Percentiles rank a stretch among this genome's conserved stretches.
Conservation (phyloP, 306 rosid genomes). For the Oemleria cerasiformis region DNA sequence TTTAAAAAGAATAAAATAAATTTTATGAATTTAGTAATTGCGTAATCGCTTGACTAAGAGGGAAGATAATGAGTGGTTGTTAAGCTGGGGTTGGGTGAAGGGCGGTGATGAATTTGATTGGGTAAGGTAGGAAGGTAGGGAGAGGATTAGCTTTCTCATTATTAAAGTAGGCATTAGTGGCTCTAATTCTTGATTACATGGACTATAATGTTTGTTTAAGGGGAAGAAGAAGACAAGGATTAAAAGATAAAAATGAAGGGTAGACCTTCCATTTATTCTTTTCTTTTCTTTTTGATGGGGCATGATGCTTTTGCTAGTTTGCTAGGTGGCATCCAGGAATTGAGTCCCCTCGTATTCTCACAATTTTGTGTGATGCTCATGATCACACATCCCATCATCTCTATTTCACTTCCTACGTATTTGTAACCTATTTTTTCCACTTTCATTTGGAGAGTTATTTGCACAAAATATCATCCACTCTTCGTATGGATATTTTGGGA, state of each 20-base stretch:
- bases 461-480: too few species aligned
- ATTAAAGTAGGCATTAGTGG: background rate
- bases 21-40: background rate
- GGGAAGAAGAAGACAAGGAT: background rate
- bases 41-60: constrained; percentile 25
- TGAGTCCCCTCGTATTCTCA: background rate
- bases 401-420: too few species aligned
- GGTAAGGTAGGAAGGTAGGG: too few species aligned
- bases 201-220: background rate
- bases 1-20: too few species aligned
- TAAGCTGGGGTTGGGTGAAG: background rate
- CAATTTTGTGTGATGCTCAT: background rate
- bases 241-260: background rate
- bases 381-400: background rate
- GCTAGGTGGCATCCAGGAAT: background rate
- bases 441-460: too few species aligned
- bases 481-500: too few species aligned
- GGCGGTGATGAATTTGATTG: background rate
- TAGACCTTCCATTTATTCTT: too few species aligned
- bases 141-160: too few species aligned
- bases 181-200: background rate
- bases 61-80: background rate
- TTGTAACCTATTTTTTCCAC: background rate
- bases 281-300: background rate
- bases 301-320: background rate